Evolutionary conservation across 495 filamentous ascomycete genomes (phyloP).

Genomic region (Thermothielavioides terrestris): DNA sequence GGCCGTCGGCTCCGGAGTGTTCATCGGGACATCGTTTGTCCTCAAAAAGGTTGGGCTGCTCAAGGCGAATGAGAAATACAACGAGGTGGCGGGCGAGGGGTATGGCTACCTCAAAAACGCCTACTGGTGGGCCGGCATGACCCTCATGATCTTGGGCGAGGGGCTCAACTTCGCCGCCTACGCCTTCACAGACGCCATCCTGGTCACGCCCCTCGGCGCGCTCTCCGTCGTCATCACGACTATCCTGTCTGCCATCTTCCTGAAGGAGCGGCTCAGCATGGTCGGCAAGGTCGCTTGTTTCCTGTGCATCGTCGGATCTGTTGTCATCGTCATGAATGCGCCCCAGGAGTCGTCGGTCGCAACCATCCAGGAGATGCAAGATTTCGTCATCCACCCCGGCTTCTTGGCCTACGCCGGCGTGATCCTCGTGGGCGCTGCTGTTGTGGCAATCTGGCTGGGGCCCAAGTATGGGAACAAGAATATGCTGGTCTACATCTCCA

Average conservation of each 20-base stretch:
- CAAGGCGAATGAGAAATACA: conserved; percentile 90
- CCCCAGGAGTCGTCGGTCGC: conserved; percentile 75
- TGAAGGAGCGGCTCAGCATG: conserved; percentile 92
- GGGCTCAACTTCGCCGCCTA: conserved; percentile 97
- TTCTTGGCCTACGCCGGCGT: conserved; percentile 82
- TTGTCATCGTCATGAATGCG: conserved; percentile 91
- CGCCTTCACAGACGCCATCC: conserved; percentile 91
- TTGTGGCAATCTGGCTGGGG: conserved; percentile 73
- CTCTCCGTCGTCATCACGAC: conserved; percentile 91
- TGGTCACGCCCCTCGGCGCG: conserved; percentile 93
- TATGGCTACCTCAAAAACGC: conserved; percentile 96
- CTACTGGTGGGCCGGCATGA: conserved; percentile 97
- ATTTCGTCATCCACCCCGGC: conserved; percentile 77
- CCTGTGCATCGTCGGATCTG: conserved; percentile 84
- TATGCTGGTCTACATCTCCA: conserved; percentile 94
- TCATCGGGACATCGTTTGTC: conserved; percentile 94
- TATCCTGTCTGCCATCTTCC: conserved; percentile 86
- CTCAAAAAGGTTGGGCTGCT: conserved; percentile 88
- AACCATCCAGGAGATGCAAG: conserved; percentile 88
- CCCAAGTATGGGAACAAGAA: conserved; percentile 91
- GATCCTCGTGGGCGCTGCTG: conserved; percentile 60
- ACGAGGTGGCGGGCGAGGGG: conserved; percentile 91
- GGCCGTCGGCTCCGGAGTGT: conserved; percentile 79
- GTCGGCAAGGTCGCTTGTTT: conserved; percentile 95
- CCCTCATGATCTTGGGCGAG: conserved; percentile 92